Evolutionary conservation across 169 alveolate genomes (phyloP), one percentile per base, ranked within the genome.

Genomic region (Cryptosporidium ryanae): DNA sequence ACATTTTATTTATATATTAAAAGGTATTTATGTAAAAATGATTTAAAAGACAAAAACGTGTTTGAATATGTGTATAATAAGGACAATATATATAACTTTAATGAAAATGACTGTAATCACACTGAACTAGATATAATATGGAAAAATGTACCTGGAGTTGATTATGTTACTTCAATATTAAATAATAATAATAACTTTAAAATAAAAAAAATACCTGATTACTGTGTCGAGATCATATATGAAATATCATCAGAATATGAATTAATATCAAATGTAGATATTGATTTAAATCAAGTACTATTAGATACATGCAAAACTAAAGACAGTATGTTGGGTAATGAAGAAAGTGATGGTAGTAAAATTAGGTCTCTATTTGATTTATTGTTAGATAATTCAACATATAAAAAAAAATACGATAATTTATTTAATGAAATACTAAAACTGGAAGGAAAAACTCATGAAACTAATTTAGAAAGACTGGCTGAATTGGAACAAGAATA

Each of bases 401-500:
- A 76, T 43, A 32, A 76, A 43, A 2, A 7, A 12, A 76, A 59
- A 29, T 59, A 76, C 46, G 38, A 32, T n/a, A 29, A 76, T 32
- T 34, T 76, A 29, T 61, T 57, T 32, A 55, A 61, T 5, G 18
- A 15, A 13, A 32, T 76, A 27, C 8, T 65, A 12, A 43, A 23
- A 12, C 27, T 76, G 15, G 87, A 76, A 29, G 59, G 46, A 1
- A 57, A 43, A 8, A 76, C 87, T 18, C 87, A 76, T 25, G 29
- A 76, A 43, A 76, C 87, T 7, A 76, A 76, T 31, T 27, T 76
- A 15, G 76, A 76, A 13, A 76, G 87, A 61, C 23, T 76, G 18
- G 59, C 68, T 21, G 71, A 76, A n/a, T 59, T 76, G 21, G 76
- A 76, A 50, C 68, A 76, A 29, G 87, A 76, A 44, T 61, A 55